Conservation (phyloP, 139 green algal species). For the Chlamydomonas incerta region DNA sequence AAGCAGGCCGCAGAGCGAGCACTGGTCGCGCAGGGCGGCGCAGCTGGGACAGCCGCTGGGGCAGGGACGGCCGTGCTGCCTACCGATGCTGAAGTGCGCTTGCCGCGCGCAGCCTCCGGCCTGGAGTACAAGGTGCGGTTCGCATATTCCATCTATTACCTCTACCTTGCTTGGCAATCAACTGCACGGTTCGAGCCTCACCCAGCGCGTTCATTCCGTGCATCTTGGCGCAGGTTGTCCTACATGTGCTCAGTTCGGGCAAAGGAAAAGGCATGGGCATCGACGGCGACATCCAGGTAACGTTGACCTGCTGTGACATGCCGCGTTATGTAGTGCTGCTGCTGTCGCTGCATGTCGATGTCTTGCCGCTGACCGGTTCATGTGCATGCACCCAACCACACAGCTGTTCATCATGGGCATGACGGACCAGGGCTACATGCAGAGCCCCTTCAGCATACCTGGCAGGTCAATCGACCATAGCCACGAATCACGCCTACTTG, state of each 20-base stretch:
- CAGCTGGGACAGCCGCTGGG: too few relatives aligned
- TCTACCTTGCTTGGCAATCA: too few relatives aligned
- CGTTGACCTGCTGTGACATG: too few relatives aligned
- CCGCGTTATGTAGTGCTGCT: too few relatives aligned
- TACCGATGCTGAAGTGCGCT: background rate
- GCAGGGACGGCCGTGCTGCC: background rate
- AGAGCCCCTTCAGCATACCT: background rate
- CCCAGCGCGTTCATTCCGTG: too few relatives aligned
- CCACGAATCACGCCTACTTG: slow-evolving; percentile 21
- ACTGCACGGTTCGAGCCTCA: too few relatives aligned
- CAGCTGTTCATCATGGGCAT: slow-evolving; percentile 7
- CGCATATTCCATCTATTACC: too few relatives aligned
- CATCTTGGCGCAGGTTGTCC: slow-evolving; percentile 13
- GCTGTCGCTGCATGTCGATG: too few relatives aligned
- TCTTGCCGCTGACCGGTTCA: too few relatives aligned
- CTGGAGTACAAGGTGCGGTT: slow-evolving; percentile 1
- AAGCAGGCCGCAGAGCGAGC: background rate
- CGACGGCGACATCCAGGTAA: slow-evolving; percentile 32
- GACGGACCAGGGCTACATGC: background rate
- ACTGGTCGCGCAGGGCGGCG: background rate
- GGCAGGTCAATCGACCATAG: slow-evolving; percentile 1
- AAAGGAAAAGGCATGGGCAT: slow-evolving; percentile 38
- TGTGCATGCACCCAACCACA: too few relatives aligned
- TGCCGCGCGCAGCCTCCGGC: background rate
- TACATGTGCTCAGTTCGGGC: slow-evolving; percentile 44